Base-by-base conservation (phyloP, 2,329 filamentous ascomycete genomes). In the Epichloe sibirici region DNA sequence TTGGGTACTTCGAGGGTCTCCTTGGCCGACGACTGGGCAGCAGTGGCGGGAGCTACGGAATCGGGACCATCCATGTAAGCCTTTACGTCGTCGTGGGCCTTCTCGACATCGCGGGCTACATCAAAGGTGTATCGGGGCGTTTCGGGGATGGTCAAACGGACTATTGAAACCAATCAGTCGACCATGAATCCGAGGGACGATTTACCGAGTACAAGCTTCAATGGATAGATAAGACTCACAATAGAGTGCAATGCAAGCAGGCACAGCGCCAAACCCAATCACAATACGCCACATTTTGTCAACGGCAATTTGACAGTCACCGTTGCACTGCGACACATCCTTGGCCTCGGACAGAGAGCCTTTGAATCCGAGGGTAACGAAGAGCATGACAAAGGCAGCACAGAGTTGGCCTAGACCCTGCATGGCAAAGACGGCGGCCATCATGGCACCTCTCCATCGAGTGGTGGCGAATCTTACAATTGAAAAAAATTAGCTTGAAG, bases 81-180 rank as follows among this genome's bases (percentile, higher is more conserved):
- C 63, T 82, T 79, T 58, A 85, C 79, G 58, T 93, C 88, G 46
- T 79, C 81, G 51, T 81, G 77, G 43, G 81, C 88, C 71, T 88
- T 83, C 61, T 87, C 79, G 40, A 88, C 76, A 62, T 93, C 86
- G 44, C 81, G 82, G 49, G 81, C 77, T 23, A 93, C 79, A 63
- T 93, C 88, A 61, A 93, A 91, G 31, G 88, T 93, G 71, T 93
- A 94, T 31, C 88, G 85, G 50, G 88, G 88, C 37, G 88, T 91
- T 71, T 94, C 88, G 25, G 88, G 88, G 58, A 94, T 91, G 50
- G 88, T 93, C 4, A 93, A 73, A 61, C 85, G 83, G 61, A 70
- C 68, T 70, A 15, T 5, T 6, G 21, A 11, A 11, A 44, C n/a
- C 11, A 25, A n/a, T 45, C 15, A 55, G 47, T 45, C 3, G 44